Evolutionary conservation across 2,329 filamentous ascomycete genomes (phyloP).

Genomic region (Trichoderma simmonsii): DNA sequence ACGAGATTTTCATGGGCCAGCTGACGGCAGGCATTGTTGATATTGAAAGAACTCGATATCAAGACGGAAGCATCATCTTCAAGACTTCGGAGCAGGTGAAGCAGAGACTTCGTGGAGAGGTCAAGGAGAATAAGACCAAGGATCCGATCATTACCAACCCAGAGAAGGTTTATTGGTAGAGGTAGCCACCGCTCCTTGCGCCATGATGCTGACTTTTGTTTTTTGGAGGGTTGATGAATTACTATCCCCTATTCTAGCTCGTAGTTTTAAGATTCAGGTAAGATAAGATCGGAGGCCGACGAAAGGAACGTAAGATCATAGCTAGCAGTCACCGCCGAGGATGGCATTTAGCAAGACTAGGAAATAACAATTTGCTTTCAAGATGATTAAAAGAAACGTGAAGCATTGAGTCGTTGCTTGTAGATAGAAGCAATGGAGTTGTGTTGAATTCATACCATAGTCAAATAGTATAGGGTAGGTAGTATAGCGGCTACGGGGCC

Average conservation of each 20-base stretch:
- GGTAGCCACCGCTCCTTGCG: too few species aligned
- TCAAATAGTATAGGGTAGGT: not conserved
- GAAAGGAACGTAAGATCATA: not conserved
- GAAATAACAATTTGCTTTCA: not conserved
- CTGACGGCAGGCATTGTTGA: slow-evolving; percentile 33
- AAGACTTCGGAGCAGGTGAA: slow-evolving; percentile 22
- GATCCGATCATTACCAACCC: not conserved
- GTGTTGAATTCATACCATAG: not conserved
- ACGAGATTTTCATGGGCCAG: slow-evolving; percentile 31
- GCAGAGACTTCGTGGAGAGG: slow-evolving; percentile 1
- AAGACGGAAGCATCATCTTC: slow-evolving; percentile 31
- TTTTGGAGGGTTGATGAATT: not conserved
- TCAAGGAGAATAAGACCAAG: not conserved
- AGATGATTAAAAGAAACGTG: not conserved
- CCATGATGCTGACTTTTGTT: not conserved
- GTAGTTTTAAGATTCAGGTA: not conserved
- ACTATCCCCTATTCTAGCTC: not conserved
- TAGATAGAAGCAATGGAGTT: not conserved
- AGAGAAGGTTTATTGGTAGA: not conserved
- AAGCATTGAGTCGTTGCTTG: not conserved
- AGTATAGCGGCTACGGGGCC: not conserved
- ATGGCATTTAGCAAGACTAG: not conserved
- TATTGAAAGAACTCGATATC: slow-evolving; percentile 21
- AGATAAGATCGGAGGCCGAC: fast-evolving
- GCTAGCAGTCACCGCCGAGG: not conserved